A percentile compares a stretch with the other conserved stretches of the same genome.
phyloP scores from a whole-genome alignment of 202 grass and related monocot genomes.

The Setaria italica region DNA sequence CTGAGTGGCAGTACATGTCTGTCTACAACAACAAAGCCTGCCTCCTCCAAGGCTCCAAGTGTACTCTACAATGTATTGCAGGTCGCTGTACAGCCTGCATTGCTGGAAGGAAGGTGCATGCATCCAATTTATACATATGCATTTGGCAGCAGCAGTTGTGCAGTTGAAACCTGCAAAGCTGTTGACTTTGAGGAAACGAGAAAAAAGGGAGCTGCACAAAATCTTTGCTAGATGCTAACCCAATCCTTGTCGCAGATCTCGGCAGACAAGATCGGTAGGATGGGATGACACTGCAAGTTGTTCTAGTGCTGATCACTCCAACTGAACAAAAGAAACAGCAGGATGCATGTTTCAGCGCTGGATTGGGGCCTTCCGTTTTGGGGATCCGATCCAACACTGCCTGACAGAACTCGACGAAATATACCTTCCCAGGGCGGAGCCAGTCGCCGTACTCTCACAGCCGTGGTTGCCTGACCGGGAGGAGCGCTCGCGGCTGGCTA shows the following conservation, averaged over 20 bases:
- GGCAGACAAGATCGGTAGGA: neutral
- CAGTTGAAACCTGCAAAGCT: conserved; percentile 32
- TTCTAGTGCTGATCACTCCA: neutral
- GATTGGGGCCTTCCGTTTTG: neutral
- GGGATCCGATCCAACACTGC: too few species aligned
- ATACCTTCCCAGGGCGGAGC: too few species aligned
- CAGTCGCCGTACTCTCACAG: too few species aligned
- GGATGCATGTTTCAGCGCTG: neutral
- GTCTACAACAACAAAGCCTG: neutral
- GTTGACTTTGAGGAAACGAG: neutral
- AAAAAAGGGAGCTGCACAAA: conserved; percentile 1
- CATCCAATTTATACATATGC: neutral
- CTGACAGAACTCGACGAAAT: too few species aligned
- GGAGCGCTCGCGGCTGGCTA: neutral
- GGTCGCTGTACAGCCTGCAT: neutral
- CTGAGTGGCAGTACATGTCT: neutral
- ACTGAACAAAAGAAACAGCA: neutral
- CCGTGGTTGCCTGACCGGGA: too few species aligned
- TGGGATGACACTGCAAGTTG: conserved; percentile 11
- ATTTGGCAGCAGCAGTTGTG: neutral
- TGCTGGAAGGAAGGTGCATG: conserved; percentile 6
- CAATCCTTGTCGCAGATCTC: neutral
- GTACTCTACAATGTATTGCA: neutral
- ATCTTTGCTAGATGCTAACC: neutral
- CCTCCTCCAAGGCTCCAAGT: neutral